Percentiles rank a stretch among this genome's conserved stretches.
These are phyloP conservation scores for Phaeotremella fagi DNA, from an alignment of 768 basidiomycete species.

Conservation along the genomic window DNA sequence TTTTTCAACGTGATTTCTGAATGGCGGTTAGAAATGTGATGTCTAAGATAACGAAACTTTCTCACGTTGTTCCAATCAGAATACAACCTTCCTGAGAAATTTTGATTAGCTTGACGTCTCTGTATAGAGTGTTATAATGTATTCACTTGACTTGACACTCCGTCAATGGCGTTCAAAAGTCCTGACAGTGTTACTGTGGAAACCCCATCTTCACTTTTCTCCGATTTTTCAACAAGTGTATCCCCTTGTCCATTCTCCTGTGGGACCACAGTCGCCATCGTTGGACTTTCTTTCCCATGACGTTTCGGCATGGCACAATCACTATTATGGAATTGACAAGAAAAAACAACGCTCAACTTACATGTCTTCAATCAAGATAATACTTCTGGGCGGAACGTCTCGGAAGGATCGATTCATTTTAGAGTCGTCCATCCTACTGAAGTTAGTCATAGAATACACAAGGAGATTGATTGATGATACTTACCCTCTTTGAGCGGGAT, in stretches of 20 bases:
- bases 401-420: constrained; percentile 82
- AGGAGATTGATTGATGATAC: neutral
- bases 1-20: constrained; percentile 80
- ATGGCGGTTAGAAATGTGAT: too few species aligned
- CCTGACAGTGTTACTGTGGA: constrained; percentile 41
- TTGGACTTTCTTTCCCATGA: neutral
- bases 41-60: constrained; percentile 1
- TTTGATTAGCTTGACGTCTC: constrained; percentile 70
- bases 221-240: too few species aligned
- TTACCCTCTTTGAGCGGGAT: constrained; percentile 37
- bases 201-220: constrained; percentile 8
- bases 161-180: constrained; percentile 37
- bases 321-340: too few species aligned
- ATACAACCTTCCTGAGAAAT: constrained; percentile 81
- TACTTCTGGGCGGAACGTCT: constrained; percentile 74
- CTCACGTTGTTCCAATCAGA: constrained; percentile 70
- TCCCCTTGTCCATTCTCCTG: neutral
- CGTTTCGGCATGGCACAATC: constrained; percentile 34
- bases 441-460: neutral
- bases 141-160: constrained; percentile 27
- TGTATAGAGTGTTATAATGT: constrained; percentile 56
- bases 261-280: neutral
- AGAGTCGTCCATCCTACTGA: constrained; percentile 57
- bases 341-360: constrained; percentile 8
- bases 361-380: constrained; percentile 84